Percentiles rank a stretch among this genome's conserved stretches.
These are phyloP conservation scores for Pleurotus citrinopileatus DNA, from an alignment of 768 basidiomycete species.

Conservation along the genomic window DNA sequence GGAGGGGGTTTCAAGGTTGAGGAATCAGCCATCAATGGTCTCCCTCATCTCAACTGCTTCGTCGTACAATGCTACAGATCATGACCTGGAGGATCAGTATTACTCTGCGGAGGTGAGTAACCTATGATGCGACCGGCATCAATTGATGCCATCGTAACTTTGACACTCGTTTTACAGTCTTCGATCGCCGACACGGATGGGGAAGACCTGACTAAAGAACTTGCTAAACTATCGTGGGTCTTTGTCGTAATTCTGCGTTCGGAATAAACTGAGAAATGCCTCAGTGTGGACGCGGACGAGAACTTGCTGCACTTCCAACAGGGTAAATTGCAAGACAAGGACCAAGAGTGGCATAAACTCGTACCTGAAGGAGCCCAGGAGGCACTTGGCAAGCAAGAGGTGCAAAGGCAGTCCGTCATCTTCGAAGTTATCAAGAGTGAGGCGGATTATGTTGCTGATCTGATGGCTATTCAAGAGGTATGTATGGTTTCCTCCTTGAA, in stretches of 20 bases:
- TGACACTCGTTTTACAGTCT: constrained; percentile 15
- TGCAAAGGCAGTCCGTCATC: constrained; percentile 80
- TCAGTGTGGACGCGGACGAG: constrained; percentile 62
- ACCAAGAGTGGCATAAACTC: constrained; percentile 82
- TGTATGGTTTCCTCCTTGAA: constrained; percentile 23
- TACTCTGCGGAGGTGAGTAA: constrained; percentile 32
- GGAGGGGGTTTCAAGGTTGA: too few species aligned
- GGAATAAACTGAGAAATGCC: constrained; percentile 15
- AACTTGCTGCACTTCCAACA: constrained; percentile 65
- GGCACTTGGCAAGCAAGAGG: constrained; percentile 71
- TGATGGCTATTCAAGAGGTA: constrained; percentile 65
- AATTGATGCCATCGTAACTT: background rate
- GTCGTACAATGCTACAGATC: constrained; percentile 31
- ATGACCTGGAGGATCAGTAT: constrained; percentile 28
- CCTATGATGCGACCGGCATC: background rate
- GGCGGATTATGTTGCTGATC: constrained; percentile 81
- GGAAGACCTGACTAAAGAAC: constrained; percentile 28
- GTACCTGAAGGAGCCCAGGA: constrained; percentile 72
- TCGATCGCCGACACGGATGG: constrained; percentile 24
- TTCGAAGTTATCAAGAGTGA: constrained; percentile 92
- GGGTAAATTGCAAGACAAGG: constrained; percentile 58
- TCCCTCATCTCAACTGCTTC: constrained; percentile 30
- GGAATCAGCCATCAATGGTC: constrained; percentile 31
- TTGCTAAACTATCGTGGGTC: constrained; percentile 39
- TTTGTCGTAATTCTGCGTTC: constrained; percentile 9